Base-by-base conservation (phyloP, 805 yeast genomes). In the Lipomyces chichibuensis region DNA sequence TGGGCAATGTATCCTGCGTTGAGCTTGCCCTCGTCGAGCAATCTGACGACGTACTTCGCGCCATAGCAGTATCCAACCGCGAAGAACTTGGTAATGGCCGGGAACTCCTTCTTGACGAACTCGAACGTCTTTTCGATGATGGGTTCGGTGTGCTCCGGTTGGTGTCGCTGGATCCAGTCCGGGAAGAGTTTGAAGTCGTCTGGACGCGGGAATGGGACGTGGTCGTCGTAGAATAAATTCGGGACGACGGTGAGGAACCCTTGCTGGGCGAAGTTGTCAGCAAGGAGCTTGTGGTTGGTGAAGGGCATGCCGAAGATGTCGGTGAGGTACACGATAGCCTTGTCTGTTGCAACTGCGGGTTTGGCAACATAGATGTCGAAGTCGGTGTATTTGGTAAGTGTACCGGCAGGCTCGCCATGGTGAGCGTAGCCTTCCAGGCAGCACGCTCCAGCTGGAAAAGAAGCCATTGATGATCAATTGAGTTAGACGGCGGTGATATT, bases 41-140 rank as follows among this genome's bases (percentile, higher is more conserved):
- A 82, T 67, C 82, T 84, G 63, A 88, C 71, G 37, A 84, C 85
- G 69, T 80, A 86, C 75, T 86, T 88, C 33, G 89, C 93, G 77
- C 95, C 95, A 67, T 80, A 89, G 76, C 95, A 89, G 77, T 89
- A 84, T n/a, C 95, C 95, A 65, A 88, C 79, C 17, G 85, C 83
- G 60, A 67, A 67, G 32, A 61, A 51, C 65, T 84, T 85, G 20
- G 85, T 65, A 67, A 81, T 84, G 46, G 77, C 76, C 4, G 82
- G 80, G 3, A 76, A 77, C 49, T 75, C 73, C 59, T 81, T 83
- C 27, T 75, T 72, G 57, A 87, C 75, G 3, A 72, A 69, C 1
- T 73, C 67, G 66, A 88, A 72, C 73, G 83, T 88, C 0, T 74
- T 77, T n/a, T 80, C 81, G 43, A 85, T 81, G 39, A 85, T 74